Conservation (phyloP, 257 asterid genomes). For the Penstemon eatonii region DNA sequence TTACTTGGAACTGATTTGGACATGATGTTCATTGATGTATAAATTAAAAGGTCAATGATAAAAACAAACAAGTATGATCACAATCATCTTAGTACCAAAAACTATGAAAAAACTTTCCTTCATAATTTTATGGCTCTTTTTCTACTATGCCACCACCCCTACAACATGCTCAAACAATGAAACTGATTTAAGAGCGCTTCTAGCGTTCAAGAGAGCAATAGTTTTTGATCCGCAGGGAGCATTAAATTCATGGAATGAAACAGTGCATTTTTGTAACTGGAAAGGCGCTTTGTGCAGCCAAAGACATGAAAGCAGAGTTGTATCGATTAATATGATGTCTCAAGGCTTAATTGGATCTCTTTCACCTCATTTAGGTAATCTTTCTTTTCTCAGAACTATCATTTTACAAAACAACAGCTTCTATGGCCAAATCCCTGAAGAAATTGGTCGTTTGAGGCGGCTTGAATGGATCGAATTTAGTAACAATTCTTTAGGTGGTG, state of each 20-base stretch:
- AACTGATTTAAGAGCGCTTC: conserved; percentile 14
- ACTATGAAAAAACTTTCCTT: too few relatives aligned
- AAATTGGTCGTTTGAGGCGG: conserved; percentile 29
- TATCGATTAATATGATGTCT: conserved; percentile 26
- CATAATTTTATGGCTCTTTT: too few relatives aligned
- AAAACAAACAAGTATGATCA: too few relatives aligned
- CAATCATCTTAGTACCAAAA: too few relatives aligned
- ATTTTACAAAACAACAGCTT: conserved; percentile 31
- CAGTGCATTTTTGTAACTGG: conserved; percentile 26
- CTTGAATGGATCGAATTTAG: conserved; percentile 24
- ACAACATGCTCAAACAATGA: conserved; percentile 14
- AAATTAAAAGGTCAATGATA: too few relatives aligned
- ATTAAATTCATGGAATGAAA: conserved; percentile 29
- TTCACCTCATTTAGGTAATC: conserved; percentile 43
- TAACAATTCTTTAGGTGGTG: conserved; percentile 38
- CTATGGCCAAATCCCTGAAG: conserved; percentile 35
- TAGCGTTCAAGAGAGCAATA: conserved; percentile 26
- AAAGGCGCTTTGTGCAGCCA: conserved; percentile 28
- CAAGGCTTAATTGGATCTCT: conserved; percentile 5
- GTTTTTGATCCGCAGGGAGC: conserved; percentile 21
- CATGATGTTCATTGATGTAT: too few relatives aligned
- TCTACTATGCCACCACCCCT: neutral
- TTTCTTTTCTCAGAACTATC: conserved; percentile 33
- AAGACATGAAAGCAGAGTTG: conserved; percentile 30
- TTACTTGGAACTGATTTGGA: too few relatives aligned